These are phyloP conservation scores for Coemansia sp. DNA, from an alignment of 192 early-diverging fungal genomes.

Conservation along the genomic window DNA sequence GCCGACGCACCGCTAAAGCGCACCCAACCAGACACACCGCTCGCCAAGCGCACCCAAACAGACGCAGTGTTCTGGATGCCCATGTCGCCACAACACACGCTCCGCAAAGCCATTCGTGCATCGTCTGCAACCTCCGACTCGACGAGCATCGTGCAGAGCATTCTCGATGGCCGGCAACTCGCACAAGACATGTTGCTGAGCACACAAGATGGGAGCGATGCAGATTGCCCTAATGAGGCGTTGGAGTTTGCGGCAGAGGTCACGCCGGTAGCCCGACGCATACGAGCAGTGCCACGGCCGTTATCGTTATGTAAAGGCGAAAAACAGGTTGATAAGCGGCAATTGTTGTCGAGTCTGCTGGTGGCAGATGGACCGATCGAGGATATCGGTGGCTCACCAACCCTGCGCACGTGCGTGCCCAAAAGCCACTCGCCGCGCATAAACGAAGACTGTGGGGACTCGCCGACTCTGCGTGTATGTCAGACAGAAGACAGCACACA, in stretches of 20 bases:
- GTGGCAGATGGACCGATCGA: not conserved
- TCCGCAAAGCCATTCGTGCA: conserved; percentile 30
- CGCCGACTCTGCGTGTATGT: not conserved
- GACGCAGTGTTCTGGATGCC: conserved; percentile 37
- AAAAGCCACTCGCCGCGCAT: not conserved
- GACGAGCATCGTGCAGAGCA: conserved; percentile 39
- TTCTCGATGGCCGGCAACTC: conserved; percentile 28
- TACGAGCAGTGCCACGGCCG: conserved; percentile 23
- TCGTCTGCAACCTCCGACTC: not conserved
- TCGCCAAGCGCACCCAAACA: conserved; percentile 2
- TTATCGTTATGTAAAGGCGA: conserved; percentile 32
- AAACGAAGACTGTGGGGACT: not conserved
- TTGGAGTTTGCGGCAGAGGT: not conserved
- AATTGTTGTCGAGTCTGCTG: conserved; percentile 39
- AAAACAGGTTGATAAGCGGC: conserved; percentile 32
- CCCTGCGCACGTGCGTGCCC: not conserved
- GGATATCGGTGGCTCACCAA: not conserved
- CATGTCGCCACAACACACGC: conserved; percentile 45
- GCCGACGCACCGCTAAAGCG: conserved; percentile 11
- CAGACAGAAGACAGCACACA: not conserved
- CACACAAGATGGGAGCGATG: not conserved
- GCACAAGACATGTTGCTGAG: not conserved
- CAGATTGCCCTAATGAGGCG: not conserved
- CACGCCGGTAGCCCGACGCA: conserved; percentile 1
- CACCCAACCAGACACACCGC: conserved; percentile 27